phyloP scores from a whole-genome alignment of 1,284 basidiomycete genomes.

The Naganishia albida region DNA sequence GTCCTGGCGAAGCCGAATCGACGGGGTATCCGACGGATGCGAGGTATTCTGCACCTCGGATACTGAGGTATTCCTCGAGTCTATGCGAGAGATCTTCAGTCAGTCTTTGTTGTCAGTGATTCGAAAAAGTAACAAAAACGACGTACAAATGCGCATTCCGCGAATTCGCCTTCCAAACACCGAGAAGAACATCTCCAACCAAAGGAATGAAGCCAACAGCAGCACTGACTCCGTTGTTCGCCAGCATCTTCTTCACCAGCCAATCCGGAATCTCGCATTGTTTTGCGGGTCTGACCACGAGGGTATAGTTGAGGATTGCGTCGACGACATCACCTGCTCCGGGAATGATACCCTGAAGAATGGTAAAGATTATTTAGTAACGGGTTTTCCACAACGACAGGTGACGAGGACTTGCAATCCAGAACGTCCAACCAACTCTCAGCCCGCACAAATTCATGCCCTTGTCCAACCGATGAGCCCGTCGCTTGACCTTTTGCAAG shows the following conservation, averaged over 20 bases:
- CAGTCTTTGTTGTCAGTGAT: background rate
- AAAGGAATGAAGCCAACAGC: slow-evolving; percentile 74
- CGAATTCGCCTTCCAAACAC: slow-evolving; percentile 84
- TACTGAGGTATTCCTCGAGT: slow-evolving; percentile 49
- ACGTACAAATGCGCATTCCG: slow-evolving; percentile 67
- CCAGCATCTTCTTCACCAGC: slow-evolving; percentile 71
- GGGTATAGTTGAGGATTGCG: slow-evolving; percentile 64
- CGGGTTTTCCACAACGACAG: background rate
- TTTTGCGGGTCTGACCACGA: slow-evolving; percentile 75
- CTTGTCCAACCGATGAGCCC: slow-evolving; percentile 90
- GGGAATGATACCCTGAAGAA: slow-evolving; percentile 47
- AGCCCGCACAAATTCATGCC: slow-evolving; percentile 80
- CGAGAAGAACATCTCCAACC: slow-evolving; percentile 71
- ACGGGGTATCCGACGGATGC: slow-evolving; percentile 24
- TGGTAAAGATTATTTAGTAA: background rate
- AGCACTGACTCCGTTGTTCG: slow-evolving; percentile 75
- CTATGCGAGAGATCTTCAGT: slow-evolving; percentile 32
- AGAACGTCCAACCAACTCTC: slow-evolving; percentile 80
- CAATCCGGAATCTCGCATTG: slow-evolving; percentile 65
- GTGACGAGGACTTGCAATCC: slow-evolving; percentile 58
- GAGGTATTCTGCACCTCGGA: slow-evolving; percentile 49
- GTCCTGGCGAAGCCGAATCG: slow-evolving; percentile 22
- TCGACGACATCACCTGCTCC: slow-evolving; percentile 50
- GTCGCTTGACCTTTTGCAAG: slow-evolving; percentile 68
- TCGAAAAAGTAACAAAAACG: background rate